Percentiles rank a stretch among this genome's conserved stretches.
phyloP scores from a whole-genome alignment of 163 green algal species.

The Chlamydomonas reinhardtii region DNA sequence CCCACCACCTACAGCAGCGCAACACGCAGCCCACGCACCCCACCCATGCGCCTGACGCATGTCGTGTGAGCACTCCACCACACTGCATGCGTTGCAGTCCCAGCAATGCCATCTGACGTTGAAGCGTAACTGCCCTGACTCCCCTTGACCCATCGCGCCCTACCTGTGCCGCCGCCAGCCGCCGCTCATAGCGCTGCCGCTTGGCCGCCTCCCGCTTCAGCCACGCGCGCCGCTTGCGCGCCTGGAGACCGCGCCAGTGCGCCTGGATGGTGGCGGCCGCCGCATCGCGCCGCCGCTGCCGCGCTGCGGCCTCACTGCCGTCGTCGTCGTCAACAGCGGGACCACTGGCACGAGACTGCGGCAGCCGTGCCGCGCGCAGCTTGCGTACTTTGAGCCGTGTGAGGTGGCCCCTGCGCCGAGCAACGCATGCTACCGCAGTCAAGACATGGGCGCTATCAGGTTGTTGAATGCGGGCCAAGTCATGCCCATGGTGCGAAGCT shows the following conservation, averaged over 20 bases:
- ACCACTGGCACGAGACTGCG: background rate
- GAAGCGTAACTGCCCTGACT: too few relatives aligned
- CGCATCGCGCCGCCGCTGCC: background rate
- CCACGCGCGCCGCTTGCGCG: slow-evolving; percentile 25
- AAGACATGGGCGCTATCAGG: too few relatives aligned
- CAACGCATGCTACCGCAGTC: too few relatives aligned
- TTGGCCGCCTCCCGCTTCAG: slow-evolving; percentile 19
- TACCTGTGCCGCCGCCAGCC: slow-evolving; percentile 15
- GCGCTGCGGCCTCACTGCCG: background rate
- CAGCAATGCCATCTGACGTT: too few relatives aligned
- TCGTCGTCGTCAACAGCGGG: background rate
- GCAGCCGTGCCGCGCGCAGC: background rate
- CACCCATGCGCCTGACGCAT: too few relatives aligned
- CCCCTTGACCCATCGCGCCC: too few relatives aligned
- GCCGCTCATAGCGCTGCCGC: slow-evolving; percentile 26
- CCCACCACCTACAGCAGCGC: too few relatives aligned
- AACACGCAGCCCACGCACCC: too few relatives aligned
- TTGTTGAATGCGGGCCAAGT: too few relatives aligned
- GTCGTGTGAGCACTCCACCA: too few relatives aligned
- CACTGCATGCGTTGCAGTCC: too few relatives aligned
- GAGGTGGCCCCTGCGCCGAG: slow-evolving; percentile 21
- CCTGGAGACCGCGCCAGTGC: slow-evolving; percentile 20
- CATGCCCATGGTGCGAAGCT: too few relatives aligned
- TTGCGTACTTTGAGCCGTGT: background rate
- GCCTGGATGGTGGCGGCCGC: background rate